Percentiles rank a stretch among this genome's conserved stretches.
Evolutionary conservation across 148 eudicot genomes (phyloP).

Genomic region (Silene conica): DNA sequence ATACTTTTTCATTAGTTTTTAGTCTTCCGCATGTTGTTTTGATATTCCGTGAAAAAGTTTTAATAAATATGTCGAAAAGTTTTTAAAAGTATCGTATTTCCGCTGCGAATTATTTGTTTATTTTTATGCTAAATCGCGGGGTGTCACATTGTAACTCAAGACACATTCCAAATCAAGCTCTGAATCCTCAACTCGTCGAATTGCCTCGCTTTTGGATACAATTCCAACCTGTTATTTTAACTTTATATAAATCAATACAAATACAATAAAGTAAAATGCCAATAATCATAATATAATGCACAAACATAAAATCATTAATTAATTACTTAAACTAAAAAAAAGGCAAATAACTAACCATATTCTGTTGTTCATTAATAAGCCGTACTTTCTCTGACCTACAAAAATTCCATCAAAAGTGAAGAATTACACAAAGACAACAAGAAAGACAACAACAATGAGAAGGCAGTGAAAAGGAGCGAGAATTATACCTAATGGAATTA

Average conservation of each 20-base stretch:
- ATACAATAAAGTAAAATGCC: neutral
- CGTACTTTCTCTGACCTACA: slow-evolving; percentile 70
- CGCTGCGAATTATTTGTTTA: too few relatives aligned
- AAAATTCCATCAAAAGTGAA: slow-evolving; percentile 18
- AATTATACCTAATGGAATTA: slow-evolving; percentile 40
- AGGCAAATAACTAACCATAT: slow-evolving; percentile 45
- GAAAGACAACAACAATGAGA: neutral
- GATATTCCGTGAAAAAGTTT: too few relatives aligned
- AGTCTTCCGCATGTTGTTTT: too few relatives aligned
- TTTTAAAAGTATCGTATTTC: too few relatives aligned
- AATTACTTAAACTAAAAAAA: neutral
- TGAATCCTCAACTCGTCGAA: slow-evolving; percentile 68
- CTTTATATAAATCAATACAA: neutral
- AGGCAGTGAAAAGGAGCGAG: neutral
- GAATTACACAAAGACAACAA: neutral
- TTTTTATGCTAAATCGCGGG: too few relatives aligned
- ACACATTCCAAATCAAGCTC: slow-evolving; percentile 71
- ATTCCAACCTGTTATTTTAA: slow-evolving; percentile 55
- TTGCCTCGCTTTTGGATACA: slow-evolving; percentile 60
- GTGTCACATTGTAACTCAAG: too few relatives aligned
- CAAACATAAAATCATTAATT: neutral
- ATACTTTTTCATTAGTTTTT: too few relatives aligned
- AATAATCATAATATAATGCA: neutral
- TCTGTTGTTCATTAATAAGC: slow-evolving; percentile 64
- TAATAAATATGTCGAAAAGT: too few relatives aligned